phyloP scores from a whole-genome alignment of 148 eudicot genomes.

The Cornus florida region DNA sequence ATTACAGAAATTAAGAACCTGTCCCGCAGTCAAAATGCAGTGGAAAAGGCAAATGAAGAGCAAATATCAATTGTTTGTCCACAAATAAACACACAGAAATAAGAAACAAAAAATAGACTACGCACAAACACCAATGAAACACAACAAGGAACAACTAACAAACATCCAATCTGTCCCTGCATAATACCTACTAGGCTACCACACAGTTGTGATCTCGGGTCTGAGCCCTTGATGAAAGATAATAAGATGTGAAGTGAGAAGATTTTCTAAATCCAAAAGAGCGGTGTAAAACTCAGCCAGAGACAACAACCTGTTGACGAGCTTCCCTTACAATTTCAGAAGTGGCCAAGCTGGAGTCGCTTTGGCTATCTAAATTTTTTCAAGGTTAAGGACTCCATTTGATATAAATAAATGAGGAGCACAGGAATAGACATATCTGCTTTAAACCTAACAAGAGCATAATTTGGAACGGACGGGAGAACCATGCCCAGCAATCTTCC shows the following conservation, averaged over 20 bases:
- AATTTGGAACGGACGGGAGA: slow-evolving; percentile 1
- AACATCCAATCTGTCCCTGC: not conserved
- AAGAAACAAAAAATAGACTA: not conserved
- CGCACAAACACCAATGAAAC: not conserved
- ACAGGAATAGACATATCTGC: not conserved
- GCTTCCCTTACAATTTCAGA: slow-evolving; percentile 66
- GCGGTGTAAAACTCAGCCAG: not conserved
- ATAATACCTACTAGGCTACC: too few species aligned
- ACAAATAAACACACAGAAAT: not conserved
- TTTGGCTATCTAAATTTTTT: slow-evolving; percentile 70
- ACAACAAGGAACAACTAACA: not conserved
- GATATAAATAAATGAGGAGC: not conserved
- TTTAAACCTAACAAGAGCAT: not conserved
- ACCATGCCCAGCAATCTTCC: not conserved
- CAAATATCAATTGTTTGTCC: not conserved
- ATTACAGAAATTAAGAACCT: slow-evolving; percentile 89
- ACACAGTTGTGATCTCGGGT: not conserved
- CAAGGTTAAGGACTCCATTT: slow-evolving; percentile 33
- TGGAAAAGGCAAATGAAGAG: slow-evolving; percentile 6
- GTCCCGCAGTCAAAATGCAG: slow-evolving; percentile 9
- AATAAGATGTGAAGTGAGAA: not conserved
- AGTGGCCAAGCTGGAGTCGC: slow-evolving; percentile 70
- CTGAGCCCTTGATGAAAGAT: not conserved
- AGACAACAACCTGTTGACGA: slow-evolving; percentile 65
- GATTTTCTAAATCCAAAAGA: not conserved